Conservation (phyloP, 2,329 filamentous ascomycete species). For the Xylaria sp. region DNA sequence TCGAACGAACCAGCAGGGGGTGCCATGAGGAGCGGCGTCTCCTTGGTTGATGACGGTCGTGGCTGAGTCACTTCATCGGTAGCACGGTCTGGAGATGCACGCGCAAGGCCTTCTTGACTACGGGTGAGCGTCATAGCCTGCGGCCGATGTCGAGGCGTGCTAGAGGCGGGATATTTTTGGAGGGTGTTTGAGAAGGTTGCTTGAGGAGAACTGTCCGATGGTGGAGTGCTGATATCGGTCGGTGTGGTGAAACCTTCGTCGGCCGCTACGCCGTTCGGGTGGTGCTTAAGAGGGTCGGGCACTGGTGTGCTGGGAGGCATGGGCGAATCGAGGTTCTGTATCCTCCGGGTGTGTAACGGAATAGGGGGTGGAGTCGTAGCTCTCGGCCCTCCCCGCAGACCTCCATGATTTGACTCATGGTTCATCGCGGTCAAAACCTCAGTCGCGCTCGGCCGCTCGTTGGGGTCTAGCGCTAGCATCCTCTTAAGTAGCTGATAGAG, state of each 20-base stretch:
- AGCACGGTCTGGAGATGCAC: slow-evolving; percentile 37
- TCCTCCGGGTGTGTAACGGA: slow-evolving; percentile 48
- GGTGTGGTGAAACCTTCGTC: slow-evolving; percentile 30
- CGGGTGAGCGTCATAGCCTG: slow-evolving; percentile 46
- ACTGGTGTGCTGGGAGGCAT: slow-evolving; percentile 52
- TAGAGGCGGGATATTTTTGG: slow-evolving; percentile 37
- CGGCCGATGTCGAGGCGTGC: slow-evolving; percentile 35
- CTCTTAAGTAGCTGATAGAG: slow-evolving; percentile 84
- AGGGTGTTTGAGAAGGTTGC: slow-evolving; percentile 34
- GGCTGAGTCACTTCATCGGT: slow-evolving; percentile 25
- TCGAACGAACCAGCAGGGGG: slow-evolving; percentile 44
- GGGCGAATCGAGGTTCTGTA: slow-evolving; percentile 61
- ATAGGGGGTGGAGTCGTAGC: slow-evolving; percentile 44
- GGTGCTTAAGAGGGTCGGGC: slow-evolving; percentile 41
- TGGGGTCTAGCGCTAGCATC: slow-evolving; percentile 76
- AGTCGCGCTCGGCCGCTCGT: slow-evolving; percentile 77
- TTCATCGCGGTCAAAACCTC: slow-evolving; percentile 83
- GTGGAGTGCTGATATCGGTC: slow-evolving; percentile 35
- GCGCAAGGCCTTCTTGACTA: slow-evolving; percentile 43
- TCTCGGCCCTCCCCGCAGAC: slow-evolving; percentile 39
- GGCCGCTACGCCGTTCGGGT: slow-evolving; percentile 17
- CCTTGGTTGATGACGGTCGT: slow-evolving; percentile 17
- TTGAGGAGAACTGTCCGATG: slow-evolving; percentile 32
- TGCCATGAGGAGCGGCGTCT: slow-evolving; percentile 51
- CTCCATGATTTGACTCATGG: slow-evolving; percentile 59